Base-by-base conservation (phyloP, 768 basidiomycete genomes). In the Clathrus columnatus region DNA sequence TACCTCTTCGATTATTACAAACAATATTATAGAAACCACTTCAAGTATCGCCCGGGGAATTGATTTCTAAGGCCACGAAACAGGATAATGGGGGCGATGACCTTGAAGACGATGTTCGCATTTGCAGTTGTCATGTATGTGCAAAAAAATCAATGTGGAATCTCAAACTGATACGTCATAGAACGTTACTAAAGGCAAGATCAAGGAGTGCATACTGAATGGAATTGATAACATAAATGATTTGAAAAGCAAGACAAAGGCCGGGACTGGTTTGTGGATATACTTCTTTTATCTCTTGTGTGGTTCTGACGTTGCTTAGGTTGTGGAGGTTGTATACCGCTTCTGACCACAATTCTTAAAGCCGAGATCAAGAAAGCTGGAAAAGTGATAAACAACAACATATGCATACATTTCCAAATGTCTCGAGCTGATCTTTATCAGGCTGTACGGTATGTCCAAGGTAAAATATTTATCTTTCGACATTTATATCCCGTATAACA, bases 241-340 rank as follows among this genome's bases (percentile, higher is more conserved):
- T 45, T 67, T 87, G 60, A 87, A 86, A 66, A 60, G 67, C 26
- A 79, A 80, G 66, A 87, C 85, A 5, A 89, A 87, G 65, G 79
- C 74, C 5, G 84, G 84, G 4, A 80, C 81, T 1, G 85, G 50
- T 51, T 28, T 16, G n/a, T n/a, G 50, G 18, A 16, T 30, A 30
- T 36, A 8, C 36, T 21, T 17, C 20, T 17, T 36, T 4, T 32
- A 41, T 36, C 7, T 21, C 7, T 36, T 8, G 11, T 23, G 6
- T 6, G 4, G 18, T 29, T 8, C 21, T 14, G 16, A 8, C 42
- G 50, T 30, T 29, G 8, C 6, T 30, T 36, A 51, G 50, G 85
- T 1, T 88, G 85, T 59, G 85, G 85, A 43, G 87, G 85, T 45
- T 87, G 85, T 62, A 68, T 84, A 54, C 85, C 85, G 3, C 69